phyloP scores from a whole-genome alignment of 805 yeast genomes.

The Spathaspora arborariae region DNA sequence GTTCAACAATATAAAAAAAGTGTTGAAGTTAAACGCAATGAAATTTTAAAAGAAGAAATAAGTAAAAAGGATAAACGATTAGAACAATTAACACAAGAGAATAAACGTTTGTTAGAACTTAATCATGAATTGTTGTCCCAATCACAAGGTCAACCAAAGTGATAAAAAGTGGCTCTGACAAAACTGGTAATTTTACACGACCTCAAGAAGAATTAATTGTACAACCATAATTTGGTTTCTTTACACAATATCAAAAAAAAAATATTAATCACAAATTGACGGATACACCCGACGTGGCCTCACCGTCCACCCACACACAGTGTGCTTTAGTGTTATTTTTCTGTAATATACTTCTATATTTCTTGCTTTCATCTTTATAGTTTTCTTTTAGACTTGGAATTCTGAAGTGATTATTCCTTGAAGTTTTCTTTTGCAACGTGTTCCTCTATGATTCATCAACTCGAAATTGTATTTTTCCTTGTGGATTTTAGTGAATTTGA shows the following conservation, averaged over 20 bases:
- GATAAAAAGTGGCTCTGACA: background rate
- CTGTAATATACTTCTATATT: background rate
- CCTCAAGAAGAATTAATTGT: background rate
- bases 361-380: too few relatives aligned
- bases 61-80: constrained; percentile 17
- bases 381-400: too few relatives aligned
- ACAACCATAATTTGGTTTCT: background rate
- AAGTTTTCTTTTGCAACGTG: background rate
- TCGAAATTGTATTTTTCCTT: background rate
- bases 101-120: constrained; percentile 27
- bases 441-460: background rate
- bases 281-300: background rate
- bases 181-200: background rate
- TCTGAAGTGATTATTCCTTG: too few relatives aligned
- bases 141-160: background rate
- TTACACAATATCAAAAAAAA: background rate
- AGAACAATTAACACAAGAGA: constrained; percentile 21
- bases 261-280: background rate
- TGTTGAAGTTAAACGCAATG: constrained; percentile 15
- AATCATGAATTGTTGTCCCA: constrained; percentile 22
- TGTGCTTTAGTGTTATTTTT: background rate
- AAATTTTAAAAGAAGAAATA: constrained; percentile 20
- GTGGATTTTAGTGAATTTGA: background rate
- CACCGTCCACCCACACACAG: background rate
- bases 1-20: constrained; percentile 12